Base-by-base conservation (phyloP, 192 early-diverging fungal genomes). In the Radiomyces spectabilis region DNA sequence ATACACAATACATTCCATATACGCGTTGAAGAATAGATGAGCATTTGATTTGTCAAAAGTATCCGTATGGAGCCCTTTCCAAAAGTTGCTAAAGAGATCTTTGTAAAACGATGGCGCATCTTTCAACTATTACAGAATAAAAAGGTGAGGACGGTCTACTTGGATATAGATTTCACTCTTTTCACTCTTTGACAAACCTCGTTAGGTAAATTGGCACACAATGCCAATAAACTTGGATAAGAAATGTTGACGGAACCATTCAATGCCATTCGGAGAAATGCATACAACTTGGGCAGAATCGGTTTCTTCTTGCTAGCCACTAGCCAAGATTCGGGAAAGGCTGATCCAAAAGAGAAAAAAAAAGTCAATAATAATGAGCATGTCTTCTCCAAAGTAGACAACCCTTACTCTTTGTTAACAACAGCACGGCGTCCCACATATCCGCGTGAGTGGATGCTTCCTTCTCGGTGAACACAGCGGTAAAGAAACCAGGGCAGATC, bases 391-490 rank as follows among this genome's bases (percentile, higher is more conserved):
- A 53, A 27, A 40, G 4, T 35, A 35, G 33, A 5, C 5, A 41
- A 6, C 19, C 32, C 47, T 51, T 57, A 74, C 72, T 49, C 48
- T 83, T 88, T 1, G 87, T 91, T 21, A 87, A 70, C 8, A 91
- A 53, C 48, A 96, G 65, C 5, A 96, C 59, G 5, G 95, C 72
- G 53, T 95, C 90, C 92, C 93, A 95, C 62, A 98, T 70, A 21
- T 90, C 88, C 4, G 77, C 68, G 50, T 91, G 87, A 18, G 77
- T 84, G 3, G 75, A 68, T 0, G 74, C 49, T 18, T 92, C 88
- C 68, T 78, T 82, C 48, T 97, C 93, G 1, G 57, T 61, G 63
- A 97, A 91, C 26, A 76, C 81, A 32, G 73, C 70, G 7, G 70
- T 59, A 25, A 87, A 76, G 51, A 94, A 84, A 3, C 63, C 53